Base-by-base conservation (phyloP, 1,284 basidiomycete genomes). In the Omphalotus olearius region DNA sequence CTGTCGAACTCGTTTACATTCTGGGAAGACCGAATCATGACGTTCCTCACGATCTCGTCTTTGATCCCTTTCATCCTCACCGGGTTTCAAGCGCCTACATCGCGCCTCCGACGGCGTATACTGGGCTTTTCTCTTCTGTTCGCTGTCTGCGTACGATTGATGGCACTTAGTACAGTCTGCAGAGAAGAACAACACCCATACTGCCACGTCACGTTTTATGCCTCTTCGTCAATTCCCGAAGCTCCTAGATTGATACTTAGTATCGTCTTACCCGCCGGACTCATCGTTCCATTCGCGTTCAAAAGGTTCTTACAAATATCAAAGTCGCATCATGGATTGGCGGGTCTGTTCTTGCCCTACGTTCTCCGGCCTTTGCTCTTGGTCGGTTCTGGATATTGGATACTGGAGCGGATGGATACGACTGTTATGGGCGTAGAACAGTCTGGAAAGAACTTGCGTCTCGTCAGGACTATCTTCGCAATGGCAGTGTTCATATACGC, bases 1-100 rank as follows among this genome's bases (percentile, higher is more conserved):
- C 78, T 88, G 10, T 94, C 92, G 20, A 99, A 98, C 71, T 97
- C 93, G 0, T 97, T 92, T 71, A 91, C 91, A 28, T 83, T 99
- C 65, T 98, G 93, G 90, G 97, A 99, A 76, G 95, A 98, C 65
- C 79, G 80, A 33, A 74, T 93, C 48, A 76, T 90, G 6, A 79
- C 82, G 2, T 94, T 85, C 74, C 77, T 97, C 47, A 72, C 87
- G 46, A 66, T 85, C 45, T 78, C 88, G 11, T 75, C 85, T 41
- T 67, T 90, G 33, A 68, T 80, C 20, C 76, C 85, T 0, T 71
- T 75, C 54, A 69, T 85, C 59, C 66, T 84, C 2, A 70, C 71
- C 17, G 87, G 88, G 0, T 69, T 88, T 37, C 71, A 74, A 1
- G 86, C 88, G 0, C 86, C 89, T 0, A 85, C 82, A 4, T 59